These are phyloP conservation scores for Breynia disticha DNA, from an alignment of 441 rosid genomes.

Conservation along the genomic window DNA sequence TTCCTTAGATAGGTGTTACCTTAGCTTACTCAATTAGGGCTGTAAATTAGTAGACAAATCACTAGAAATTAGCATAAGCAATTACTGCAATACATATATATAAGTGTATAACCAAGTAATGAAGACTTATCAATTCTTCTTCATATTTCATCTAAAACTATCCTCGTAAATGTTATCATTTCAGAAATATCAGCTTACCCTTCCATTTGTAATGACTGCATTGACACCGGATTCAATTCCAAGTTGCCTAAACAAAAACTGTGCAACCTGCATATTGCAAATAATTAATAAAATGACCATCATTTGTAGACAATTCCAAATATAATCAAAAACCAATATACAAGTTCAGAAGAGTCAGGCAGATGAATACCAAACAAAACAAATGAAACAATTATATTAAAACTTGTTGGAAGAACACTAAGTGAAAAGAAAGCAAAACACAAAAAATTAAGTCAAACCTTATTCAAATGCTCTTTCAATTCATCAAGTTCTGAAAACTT, in stretches of 20 bases:
- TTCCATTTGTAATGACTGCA: conserved; percentile 85
- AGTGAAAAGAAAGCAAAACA: no score
- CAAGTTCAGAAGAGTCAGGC: neutral
- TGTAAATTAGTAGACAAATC: no score
- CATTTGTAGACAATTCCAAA: neutral
- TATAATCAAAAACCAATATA: neutral
- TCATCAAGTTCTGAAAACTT: conserved; percentile 40
- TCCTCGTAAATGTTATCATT: neutral
- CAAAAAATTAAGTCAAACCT: conserved; percentile 30
- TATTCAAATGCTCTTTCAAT: conserved; percentile 39
- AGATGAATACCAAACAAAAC: no score
- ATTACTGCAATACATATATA: no score
- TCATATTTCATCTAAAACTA: no score
- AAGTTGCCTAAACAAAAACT: conserved; percentile 50
- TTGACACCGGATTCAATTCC: conserved; percentile 63
- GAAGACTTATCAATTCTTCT: no score
- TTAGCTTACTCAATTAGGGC: no score
- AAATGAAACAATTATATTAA: no score
- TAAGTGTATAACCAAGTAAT: no score
- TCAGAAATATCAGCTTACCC: conserved; percentile 36
- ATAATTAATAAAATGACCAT: neutral
- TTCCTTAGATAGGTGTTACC: no score
- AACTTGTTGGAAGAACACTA: no score
- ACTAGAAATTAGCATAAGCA: no score
- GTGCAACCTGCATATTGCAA: conserved; percentile 45